phyloP scores from a whole-genome alignment of 768 basidiomycete genomes.

The Symmetrospora coprosmae region DNA sequence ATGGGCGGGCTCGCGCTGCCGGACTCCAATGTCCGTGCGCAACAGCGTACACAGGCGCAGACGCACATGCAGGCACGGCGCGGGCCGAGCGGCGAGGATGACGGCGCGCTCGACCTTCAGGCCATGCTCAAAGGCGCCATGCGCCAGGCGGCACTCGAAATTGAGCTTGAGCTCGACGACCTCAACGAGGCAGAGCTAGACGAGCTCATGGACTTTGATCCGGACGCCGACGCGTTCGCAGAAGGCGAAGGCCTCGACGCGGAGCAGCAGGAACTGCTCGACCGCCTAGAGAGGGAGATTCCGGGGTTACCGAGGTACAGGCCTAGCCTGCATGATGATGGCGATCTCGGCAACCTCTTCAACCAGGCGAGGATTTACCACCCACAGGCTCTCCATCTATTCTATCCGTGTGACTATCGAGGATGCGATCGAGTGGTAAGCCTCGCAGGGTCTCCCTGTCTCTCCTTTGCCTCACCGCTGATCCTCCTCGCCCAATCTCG shows the following conservation, averaged over 20 bases:
- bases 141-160: slow-evolving; percentile 10
- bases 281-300: no score
- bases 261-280: no score
- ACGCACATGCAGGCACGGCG: no score
- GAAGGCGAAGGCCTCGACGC: no score
- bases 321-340: slow-evolving; percentile 9
- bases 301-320: not conserved
- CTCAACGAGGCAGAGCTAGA: slow-evolving; percentile 4
- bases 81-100: no score
- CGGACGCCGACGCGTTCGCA: no score
- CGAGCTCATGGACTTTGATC: no score
- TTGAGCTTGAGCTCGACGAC: no score
- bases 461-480: no score
- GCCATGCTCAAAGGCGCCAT: slow-evolving; percentile 13
- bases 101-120: slow-evolving; percentile 9
- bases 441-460: no score
- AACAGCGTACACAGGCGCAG: not conserved
- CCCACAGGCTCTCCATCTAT: not conserved
- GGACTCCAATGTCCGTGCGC: no score
- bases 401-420: slow-evolving; percentile 1
- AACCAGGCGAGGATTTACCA: not conserved
- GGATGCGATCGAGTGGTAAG: slow-evolving; percentile 14
- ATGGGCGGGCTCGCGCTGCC: not conserved
- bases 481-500: no score
- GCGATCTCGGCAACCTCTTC: slow-evolving; percentile 9